Conservation (phyloP, 108 stramenopile genomes). For the Asterionellopsis glacialis region DNA sequence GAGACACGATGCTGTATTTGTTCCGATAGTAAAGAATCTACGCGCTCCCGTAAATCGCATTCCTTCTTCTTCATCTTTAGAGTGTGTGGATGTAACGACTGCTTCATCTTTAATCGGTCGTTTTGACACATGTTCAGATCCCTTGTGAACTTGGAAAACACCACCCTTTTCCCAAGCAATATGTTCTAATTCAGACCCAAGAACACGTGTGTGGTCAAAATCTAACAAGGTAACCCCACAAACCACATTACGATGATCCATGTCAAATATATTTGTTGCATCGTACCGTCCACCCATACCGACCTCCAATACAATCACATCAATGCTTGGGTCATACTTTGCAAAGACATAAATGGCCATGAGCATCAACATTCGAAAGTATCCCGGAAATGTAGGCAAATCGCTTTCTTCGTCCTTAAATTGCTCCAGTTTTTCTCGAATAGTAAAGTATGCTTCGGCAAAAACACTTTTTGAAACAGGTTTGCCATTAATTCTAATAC, state of each 20-base stretch:
- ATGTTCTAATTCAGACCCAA: constrained; percentile 77
- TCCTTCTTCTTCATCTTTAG: background rate
- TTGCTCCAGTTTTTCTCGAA: constrained; percentile 39
- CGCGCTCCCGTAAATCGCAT: too few relatives aligned
- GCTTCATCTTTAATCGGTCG: background rate
- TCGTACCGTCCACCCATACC: constrained; percentile 96
- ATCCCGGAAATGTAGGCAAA: constrained; percentile 68
- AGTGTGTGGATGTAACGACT: background rate
- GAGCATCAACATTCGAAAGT: constrained; percentile 90
- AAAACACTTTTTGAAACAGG: constrained; percentile 66
- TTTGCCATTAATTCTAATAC: constrained; percentile 78
- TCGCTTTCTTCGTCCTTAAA: constrained; percentile 5
- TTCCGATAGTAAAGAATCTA: constrained; percentile 21
- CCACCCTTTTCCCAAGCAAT: constrained; percentile 97
- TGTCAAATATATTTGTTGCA: constrained; percentile 86
- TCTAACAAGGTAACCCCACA: constrained; percentile 71
- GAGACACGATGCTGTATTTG: constrained; percentile 22
- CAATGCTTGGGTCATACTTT: constrained; percentile 35
- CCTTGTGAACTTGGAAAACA: constrained; percentile 64
- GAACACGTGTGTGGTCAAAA: constrained; percentile 83
- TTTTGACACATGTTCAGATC: background rate
- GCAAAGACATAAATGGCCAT: constrained; percentile 70
- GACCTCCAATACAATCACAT: constrained; percentile 87
- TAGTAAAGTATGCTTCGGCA: constrained; percentile 64
- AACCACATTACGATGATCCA: constrained; percentile 8